Percentiles rank a stretch among this genome's conserved stretches.
These are phyloP conservation scores for Aspergillus aculeatus DNA, from an alignment of 2,329 filamentous ascomycete species.

Conservation along the genomic window DNA sequence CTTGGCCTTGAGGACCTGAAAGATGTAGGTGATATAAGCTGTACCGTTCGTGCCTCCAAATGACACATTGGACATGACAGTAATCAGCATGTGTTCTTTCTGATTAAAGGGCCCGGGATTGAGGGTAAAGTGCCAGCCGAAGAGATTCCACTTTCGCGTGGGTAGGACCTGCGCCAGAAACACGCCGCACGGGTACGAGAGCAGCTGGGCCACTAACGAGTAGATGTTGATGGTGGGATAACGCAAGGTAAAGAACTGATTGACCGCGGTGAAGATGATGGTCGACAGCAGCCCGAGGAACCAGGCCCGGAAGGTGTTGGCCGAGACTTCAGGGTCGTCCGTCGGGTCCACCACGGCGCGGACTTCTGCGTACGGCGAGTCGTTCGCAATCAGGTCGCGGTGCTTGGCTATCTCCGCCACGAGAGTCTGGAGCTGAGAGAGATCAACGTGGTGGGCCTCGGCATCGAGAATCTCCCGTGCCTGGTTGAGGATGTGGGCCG, in stretches of 20 bases:
- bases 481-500: constrained; percentile 4
- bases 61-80: too few species aligned
- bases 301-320: constrained; percentile 39
- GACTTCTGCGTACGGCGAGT: constrained; percentile 20
- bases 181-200: too few species aligned
- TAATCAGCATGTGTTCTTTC: too few species aligned
- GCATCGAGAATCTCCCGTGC: constrained; percentile 5
- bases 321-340: constrained; percentile 18
- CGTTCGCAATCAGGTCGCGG: not conserved
- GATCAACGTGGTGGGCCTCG: constrained; percentile 2
- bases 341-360: constrained; percentile 16
- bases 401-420: constrained; percentile 2
- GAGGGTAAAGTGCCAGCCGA: too few species aligned
- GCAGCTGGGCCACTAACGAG: too few species aligned
- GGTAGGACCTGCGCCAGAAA: too few species aligned
- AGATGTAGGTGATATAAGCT: too few species aligned
- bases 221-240: too few species aligned
- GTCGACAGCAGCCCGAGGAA: constrained; percentile 38
- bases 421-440: not conserved
- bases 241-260: constrained; percentile 18
- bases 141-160: too few species aligned
- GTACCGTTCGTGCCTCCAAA: too few species aligned
- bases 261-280: constrained; percentile 15
- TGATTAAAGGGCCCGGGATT: too few species aligned
- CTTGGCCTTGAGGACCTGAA: too few species aligned